Conservation (phyloP, 805 yeast species). For the Kuraishia molischiana region DNA sequence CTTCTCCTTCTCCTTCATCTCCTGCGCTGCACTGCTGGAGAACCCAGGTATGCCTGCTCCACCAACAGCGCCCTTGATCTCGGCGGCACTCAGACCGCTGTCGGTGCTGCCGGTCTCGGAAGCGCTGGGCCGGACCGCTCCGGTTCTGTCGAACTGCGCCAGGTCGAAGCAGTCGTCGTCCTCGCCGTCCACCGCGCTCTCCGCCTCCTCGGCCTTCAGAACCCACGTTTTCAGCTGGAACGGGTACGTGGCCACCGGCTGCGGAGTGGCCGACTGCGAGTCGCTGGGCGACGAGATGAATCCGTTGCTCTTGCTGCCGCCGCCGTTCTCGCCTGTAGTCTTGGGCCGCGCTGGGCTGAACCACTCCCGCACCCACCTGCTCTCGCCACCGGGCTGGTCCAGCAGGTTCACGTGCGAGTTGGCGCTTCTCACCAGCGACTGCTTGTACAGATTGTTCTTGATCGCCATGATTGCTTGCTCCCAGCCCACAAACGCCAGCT, state of each 20-base stretch:
- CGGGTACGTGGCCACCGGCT: conserved; percentile 17
- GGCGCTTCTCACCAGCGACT: conserved; percentile 17
- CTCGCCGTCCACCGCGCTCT: conserved; percentile 10
- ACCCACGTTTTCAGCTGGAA: conserved; percentile 25
- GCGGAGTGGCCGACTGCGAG: conserved; percentile 17
- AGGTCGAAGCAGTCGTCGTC: conserved; percentile 30
- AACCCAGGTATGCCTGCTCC: conserved; percentile 1
- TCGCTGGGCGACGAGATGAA: conserved; percentile 3
- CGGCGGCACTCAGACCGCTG: conserved; percentile 24
- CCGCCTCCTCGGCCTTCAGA: conserved; percentile 5
- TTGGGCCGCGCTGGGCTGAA: conserved; percentile 19
- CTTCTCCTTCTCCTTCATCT: conserved; percentile 4
- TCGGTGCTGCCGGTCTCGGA: conserved; percentile 4
- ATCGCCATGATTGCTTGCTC: conserved; percentile 22
- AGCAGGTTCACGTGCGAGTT: conserved; percentile 10
- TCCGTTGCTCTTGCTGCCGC: conserved; percentile 2
- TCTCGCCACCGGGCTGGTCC: conserved; percentile 10
- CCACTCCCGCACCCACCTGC: conserved; percentile 22
- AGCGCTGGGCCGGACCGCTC: conserved; percentile 4
- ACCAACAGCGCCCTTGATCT: conserved; percentile 9
- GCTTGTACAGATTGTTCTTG: conserved; percentile 24
- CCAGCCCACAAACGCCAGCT: too few relatives aligned
- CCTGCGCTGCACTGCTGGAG: conserved; percentile 4
- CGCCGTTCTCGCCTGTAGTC: conserved; percentile 4
- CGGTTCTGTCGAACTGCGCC: conserved; percentile 10